Evolutionary conservation across 306 rosid species (phyloP).

Genomic region (Dryas alaskensis): DNA sequence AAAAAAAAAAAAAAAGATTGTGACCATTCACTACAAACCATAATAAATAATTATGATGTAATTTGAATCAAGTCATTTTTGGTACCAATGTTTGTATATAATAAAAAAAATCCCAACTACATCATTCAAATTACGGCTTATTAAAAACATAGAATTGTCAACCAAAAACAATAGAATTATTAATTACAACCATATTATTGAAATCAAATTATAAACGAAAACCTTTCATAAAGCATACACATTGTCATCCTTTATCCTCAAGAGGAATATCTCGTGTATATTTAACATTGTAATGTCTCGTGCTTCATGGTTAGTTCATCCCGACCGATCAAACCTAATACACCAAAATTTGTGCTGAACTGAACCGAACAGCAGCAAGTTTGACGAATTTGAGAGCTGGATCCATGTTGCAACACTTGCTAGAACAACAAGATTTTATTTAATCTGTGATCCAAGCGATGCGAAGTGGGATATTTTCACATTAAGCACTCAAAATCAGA

Average conservation of each 20-base stretch:
- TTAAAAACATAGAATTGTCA: too few species aligned
- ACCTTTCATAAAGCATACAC: not conserved
- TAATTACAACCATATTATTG: too few species aligned
- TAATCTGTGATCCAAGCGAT: not conserved
- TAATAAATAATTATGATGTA: too few species aligned
- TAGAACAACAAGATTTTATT: not conserved
- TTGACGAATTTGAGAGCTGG: not conserved
- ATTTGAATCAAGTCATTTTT: too few species aligned
- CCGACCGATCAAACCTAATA: not conserved
- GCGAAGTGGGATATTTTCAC: not conserved
- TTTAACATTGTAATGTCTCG: not conserved
- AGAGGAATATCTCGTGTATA: not conserved
- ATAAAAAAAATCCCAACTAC: too few species aligned
- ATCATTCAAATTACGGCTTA: too few species aligned
- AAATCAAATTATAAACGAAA: not conserved
- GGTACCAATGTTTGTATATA: too few species aligned
- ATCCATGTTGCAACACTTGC: not conserved
- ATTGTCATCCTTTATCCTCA: not conserved
- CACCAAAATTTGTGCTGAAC: not conserved
- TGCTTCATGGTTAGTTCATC: not conserved
- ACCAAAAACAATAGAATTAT: too few species aligned
- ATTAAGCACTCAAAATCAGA: not conserved
- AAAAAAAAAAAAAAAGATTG: too few species aligned
- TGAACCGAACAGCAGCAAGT: not conserved
- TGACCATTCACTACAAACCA: too few species aligned